A percentile compares a stretch with the other conserved stretches of the same genome.
Evolutionary conservation across 1,139 yeast species (phyloP).

Genomic region (Saccharomyces pastorianus): DNA sequence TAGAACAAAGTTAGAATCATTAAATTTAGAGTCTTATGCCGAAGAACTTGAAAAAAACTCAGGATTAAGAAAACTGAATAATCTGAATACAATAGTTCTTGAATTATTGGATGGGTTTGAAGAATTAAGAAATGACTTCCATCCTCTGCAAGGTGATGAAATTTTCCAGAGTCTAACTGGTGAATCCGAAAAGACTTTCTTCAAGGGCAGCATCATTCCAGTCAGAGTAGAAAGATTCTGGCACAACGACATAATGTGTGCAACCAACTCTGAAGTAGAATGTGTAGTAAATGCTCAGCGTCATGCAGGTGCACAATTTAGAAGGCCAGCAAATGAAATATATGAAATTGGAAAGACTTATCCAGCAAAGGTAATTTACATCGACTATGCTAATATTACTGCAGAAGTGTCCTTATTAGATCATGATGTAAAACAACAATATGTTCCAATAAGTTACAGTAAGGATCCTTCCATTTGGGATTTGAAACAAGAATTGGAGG

Average conservation of each 20-base stretch:
- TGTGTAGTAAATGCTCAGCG: conserved; percentile 63
- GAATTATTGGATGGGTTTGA: conserved; percentile 83
- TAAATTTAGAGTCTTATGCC: conserved; percentile 86
- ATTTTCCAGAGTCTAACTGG: conserved; percentile 88
- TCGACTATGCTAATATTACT: conserved; percentile 63
- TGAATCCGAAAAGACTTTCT: conserved; percentile 63
- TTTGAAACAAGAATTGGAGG: conserved; percentile 63
- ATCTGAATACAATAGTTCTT: conserved; percentile 59
- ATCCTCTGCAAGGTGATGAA: conserved; percentile 56
- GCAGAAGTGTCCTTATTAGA: conserved; percentile 67
- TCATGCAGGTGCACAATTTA: conserved; percentile 49
- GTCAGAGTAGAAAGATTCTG: conserved; percentile 46
- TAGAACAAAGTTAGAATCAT: conserved; percentile 58
- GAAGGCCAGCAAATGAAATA: conserved; percentile 38
- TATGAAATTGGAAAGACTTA: conserved; percentile 71
- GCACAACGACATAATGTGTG: conserved; percentile 42
- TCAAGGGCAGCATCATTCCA: conserved; percentile 66
- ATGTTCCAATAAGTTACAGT: conserved; percentile 39
- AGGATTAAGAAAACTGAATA: conserved; percentile 31
- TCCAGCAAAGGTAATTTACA: conserved; percentile 66
- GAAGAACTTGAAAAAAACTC: conserved; percentile 68
- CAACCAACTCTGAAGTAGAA: conserved; percentile 68
- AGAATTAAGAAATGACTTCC: conserved; percentile 72
- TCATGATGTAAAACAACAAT: conserved; percentile 57
- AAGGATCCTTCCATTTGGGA: conserved; percentile 76